These are phyloP conservation scores for Suhomyces bolitotheri DNA, from an alignment of 1,139 yeast genomes.

Conservation along the genomic window DNA sequence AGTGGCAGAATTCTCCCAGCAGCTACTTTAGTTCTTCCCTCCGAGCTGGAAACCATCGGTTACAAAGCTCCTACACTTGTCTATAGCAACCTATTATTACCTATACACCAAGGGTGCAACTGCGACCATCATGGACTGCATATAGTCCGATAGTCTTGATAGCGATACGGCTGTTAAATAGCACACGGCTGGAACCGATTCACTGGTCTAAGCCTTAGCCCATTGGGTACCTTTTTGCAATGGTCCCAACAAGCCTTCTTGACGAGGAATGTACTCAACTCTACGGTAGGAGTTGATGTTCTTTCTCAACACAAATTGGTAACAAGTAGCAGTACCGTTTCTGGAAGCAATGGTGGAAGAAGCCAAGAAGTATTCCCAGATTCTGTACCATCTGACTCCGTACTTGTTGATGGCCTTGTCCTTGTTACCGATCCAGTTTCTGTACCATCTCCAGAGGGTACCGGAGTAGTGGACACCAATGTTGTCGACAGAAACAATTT, in stretches of 20 bases:
- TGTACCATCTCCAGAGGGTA: slow-evolving; percentile 92
- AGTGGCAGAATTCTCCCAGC: too few species aligned
- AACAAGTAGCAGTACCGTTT: slow-evolving; percentile 93
- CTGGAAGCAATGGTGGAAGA: slow-evolving; percentile 80
- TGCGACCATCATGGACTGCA: too few species aligned
- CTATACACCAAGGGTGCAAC: too few species aligned
- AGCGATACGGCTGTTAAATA: too few species aligned
- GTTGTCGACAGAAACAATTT: slow-evolving; percentile 79
- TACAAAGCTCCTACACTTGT: too few species aligned
- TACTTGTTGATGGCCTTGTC: slow-evolving; percentile 76
- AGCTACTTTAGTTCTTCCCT: too few species aligned
- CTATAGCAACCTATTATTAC: too few species aligned
- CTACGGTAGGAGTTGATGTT: slow-evolving; percentile 84
- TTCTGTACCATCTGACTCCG: slow-evolving; percentile 88
- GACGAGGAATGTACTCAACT: slow-evolving; percentile 75
- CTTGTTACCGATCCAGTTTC: slow-evolving; percentile 88
- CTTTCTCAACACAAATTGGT: slow-evolving; percentile 88
- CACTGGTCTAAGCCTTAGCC: slow-evolving; percentile 36
- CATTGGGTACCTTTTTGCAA: slow-evolving; percentile 48
- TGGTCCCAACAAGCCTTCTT: slow-evolving; percentile 75
- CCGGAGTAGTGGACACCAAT: slow-evolving; percentile 93
- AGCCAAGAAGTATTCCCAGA: slow-evolving; percentile 91
- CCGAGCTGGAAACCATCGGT: too few species aligned
- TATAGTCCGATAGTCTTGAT: too few species aligned
- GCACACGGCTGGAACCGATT: too few species aligned